phyloP scores from a whole-genome alignment of 129 eudicot genomes.

The Helichrysum umbraculigerum region DNA sequence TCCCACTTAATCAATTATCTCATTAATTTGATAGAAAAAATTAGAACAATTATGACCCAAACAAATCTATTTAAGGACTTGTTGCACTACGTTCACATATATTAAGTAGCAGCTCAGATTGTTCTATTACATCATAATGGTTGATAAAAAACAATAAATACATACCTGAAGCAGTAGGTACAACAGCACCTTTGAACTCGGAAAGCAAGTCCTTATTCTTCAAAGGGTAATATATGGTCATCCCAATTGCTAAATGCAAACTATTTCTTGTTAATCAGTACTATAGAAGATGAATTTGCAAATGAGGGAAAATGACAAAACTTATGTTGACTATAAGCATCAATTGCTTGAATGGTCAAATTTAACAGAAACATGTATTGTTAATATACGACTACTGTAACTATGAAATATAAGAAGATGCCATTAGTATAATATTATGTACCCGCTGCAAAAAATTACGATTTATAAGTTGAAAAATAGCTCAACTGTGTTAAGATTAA shows the following conservation, averaged over 20 bases:
- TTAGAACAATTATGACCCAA: slow-evolving; percentile 5
- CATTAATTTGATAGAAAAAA: slow-evolving; percentile 54
- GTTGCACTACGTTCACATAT: neutral
- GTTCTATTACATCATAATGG: neutral
- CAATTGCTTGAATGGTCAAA: no score
- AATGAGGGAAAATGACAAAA: no score
- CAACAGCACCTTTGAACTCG: slow-evolving; percentile 86
- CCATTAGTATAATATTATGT: no score
- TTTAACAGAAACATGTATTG: no score
- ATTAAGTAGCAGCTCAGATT: neutral
- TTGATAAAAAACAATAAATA: slow-evolving; percentile 22
- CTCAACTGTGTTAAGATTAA: no score
- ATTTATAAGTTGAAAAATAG: no score
- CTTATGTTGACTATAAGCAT: no score
- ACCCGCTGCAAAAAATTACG: no score
- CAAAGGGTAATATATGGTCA: slow-evolving; percentile 81
- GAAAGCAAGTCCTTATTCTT: slow-evolving; percentile 80
- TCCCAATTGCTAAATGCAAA: slow-evolving; percentile 59
- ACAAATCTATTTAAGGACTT: neutral
- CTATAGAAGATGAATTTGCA: no score
- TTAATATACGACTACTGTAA: no score
- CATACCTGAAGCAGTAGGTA: neutral
- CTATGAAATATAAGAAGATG: no score
- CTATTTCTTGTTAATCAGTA: no score
- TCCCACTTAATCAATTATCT: slow-evolving; percentile 83